These are phyloP conservation scores for Sphagnum fallax DNA, from an alignment of 228 moss, liverwort and hornwort species.

Conservation along the genomic window DNA sequence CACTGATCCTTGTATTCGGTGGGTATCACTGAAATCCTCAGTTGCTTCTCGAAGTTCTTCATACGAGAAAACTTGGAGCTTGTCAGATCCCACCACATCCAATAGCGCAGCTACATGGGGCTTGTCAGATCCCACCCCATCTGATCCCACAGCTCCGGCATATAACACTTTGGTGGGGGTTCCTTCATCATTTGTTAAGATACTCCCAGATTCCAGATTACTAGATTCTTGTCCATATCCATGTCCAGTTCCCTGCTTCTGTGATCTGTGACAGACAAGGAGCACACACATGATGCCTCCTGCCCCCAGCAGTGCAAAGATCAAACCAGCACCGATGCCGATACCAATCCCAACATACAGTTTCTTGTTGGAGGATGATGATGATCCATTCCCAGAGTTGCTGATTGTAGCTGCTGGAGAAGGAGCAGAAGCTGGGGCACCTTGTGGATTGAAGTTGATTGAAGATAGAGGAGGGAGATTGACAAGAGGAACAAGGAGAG, in stretches of 20 bases:
- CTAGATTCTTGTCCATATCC: neutral
- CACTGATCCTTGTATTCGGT: conserved; percentile 65
- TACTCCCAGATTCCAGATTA: neutral
- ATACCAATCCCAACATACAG: conserved; percentile 37
- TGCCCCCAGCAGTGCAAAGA: conserved; percentile 13
- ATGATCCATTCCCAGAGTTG: conserved; percentile 8
- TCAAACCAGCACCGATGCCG: conserved; percentile 17
- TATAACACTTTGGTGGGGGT: neutral
- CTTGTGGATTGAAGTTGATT: neutral
- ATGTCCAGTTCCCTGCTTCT: neutral
- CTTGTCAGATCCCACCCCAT: conserved; percentile 50
- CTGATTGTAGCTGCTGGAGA: conserved; percentile 1
- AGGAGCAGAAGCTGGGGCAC: conserved; percentile 4
- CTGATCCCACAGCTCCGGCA: conserved; percentile 28
- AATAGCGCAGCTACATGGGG: conserved; percentile 9
- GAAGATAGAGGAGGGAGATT: conserved; percentile 13
- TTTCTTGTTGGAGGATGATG: conserved; percentile 6
- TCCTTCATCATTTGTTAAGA: neutral
- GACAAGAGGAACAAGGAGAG: conserved; percentile 57
- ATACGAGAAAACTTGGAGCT: conserved; percentile 20
- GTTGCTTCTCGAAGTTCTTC: conserved; percentile 54
- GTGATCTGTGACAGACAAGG: conserved; percentile 10
- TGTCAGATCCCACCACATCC: too few relatives aligned
- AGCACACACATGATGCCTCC: conserved; percentile 16
- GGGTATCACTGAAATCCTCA: conserved; percentile 41